phyloP scores from a whole-genome alignment of 805 yeast genomes.

The Trichomonascus vanleenenianus region DNA sequence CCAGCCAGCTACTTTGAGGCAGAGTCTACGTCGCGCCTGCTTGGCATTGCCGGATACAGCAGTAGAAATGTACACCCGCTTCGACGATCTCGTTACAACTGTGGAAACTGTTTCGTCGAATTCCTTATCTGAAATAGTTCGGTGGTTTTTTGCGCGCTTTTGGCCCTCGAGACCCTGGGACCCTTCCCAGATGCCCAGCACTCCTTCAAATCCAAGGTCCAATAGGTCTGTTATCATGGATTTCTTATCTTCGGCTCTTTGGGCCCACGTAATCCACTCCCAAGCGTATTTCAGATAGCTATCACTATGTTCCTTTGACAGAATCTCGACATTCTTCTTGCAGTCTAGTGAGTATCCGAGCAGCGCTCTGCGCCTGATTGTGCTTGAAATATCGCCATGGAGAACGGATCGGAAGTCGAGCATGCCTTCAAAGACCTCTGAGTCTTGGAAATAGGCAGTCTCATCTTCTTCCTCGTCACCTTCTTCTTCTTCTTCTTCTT shows the following conservation, averaged over 20 bases:
- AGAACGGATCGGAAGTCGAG: conserved; percentile 36
- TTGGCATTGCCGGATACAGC: conserved; percentile 34
- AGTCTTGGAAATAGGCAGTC: conserved; percentile 11
- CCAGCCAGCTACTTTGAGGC: conserved; percentile 87
- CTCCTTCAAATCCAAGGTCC: conserved; percentile 85
- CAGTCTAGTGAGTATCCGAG: conserved; percentile 68
- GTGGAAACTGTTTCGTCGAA: conserved; percentile 44
- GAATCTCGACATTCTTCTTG: conserved; percentile 49
- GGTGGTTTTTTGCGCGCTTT: conserved; percentile 8
- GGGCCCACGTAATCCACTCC: conserved; percentile 82
- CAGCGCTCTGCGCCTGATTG: conserved; percentile 63
- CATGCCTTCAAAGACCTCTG: conserved; percentile 8
- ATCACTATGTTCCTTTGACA: conserved; percentile 40
- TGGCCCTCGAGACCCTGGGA: conserved; percentile 17
- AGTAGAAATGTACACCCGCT: conserved; percentile 22
- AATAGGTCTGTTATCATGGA: conserved; percentile 60
- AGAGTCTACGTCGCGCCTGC: conserved; percentile 63
- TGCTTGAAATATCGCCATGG: conserved; percentile 63
- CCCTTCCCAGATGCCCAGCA: conserved; percentile 80
- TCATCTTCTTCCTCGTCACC: conserved; percentile 16
- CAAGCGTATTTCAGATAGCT: conserved; percentile 70
- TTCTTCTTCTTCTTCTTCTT: conserved; percentile 4
- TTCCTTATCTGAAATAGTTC: conserved; percentile 32
- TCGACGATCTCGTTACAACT: conserved; percentile 41
- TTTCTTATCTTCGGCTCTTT: conserved; percentile 53